A percentile compares a stretch with the other conserved stretches of the same genome.
Evolutionary conservation across 805 yeast genomes (phyloP).

Genomic region (Starmerella vaccinii): DNA sequence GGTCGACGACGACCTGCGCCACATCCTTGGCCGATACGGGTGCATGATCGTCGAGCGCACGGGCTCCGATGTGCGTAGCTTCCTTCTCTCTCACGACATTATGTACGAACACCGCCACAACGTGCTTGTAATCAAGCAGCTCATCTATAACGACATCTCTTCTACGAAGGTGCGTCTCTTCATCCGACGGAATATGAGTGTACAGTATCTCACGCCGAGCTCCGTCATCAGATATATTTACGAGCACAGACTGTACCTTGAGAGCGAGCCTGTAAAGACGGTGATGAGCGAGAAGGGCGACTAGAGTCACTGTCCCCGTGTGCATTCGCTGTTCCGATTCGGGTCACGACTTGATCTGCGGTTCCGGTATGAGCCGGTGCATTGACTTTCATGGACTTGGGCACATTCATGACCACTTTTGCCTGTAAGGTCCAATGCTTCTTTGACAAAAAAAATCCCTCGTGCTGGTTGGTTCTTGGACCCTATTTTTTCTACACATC

Average conservation of each 20-base stretch:
- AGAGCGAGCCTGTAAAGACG: conserved; percentile 88
- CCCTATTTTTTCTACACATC: too few relatives aligned
- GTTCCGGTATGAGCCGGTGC: too few relatives aligned
- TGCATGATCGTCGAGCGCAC: conserved; percentile 95
- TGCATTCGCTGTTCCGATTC: too few relatives aligned
- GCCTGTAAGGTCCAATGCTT: too few relatives aligned
- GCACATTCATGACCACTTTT: too few relatives aligned
- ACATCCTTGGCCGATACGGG: conserved; percentile 90
- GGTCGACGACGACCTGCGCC: conserved; percentile 93
- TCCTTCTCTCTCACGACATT: conserved; percentile 84
- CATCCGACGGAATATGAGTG: conserved; percentile 90
- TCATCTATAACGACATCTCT: conserved; percentile 90
- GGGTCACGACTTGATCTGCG: too few relatives aligned
- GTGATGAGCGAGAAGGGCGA: conserved; percentile 38
- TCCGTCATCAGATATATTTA: conserved; percentile 90
- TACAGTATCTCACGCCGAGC: conserved; percentile 87
- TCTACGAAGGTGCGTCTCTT: conserved; percentile 91
- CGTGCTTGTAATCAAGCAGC: conserved; percentile 86
- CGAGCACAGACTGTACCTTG: conserved; percentile 78
- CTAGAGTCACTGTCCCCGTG: too few relatives aligned
- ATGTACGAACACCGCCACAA: conserved; percentile 94
- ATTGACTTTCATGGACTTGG: too few relatives aligned
- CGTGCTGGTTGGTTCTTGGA: too few relatives aligned
- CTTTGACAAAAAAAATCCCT: too few relatives aligned
- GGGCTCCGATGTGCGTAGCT: conserved; percentile 89